Evolutionary conservation across 2,329 filamentous ascomycete species (phyloP).

Genomic region (Colletotrichum spinosum): DNA sequence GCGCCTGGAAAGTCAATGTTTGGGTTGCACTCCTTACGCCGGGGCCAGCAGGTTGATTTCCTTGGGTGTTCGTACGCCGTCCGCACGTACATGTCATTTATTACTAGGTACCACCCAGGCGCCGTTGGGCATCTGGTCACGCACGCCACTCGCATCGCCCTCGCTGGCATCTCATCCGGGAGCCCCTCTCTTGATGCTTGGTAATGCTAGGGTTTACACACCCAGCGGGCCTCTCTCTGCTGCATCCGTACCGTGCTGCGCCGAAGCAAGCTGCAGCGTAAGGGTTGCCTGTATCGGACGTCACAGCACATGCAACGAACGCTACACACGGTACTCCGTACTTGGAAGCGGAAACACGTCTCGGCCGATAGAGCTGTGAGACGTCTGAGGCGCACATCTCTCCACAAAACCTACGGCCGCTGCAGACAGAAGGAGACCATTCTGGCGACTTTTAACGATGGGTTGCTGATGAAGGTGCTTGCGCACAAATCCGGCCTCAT

Average conservation of each 20-base stretch:
- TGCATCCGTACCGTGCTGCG: slow-evolving; percentile 6
- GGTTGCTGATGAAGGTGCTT: too few species aligned
- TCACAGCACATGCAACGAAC: slow-evolving; percentile 27
- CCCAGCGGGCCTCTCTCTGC: slow-evolving; percentile 15
- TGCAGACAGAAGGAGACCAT: slow-evolving; percentile 3
- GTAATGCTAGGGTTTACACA: slow-evolving; percentile 19
- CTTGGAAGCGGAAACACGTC: slow-evolving; percentile 26
- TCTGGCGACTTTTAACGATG: too few species aligned
- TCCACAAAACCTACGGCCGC: slow-evolving; percentile 32
- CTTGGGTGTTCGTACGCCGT: slow-evolving; percentile 24
- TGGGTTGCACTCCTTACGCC: slow-evolving; percentile 22
- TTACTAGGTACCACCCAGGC: neutral
- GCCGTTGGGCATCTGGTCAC: slow-evolving; percentile 20
- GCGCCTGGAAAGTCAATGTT: slow-evolving; percentile 18
- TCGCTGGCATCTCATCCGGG: slow-evolving; percentile 22
- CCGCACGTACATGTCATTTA: too few species aligned
- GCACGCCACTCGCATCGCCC: neutral
- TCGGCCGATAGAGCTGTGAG: slow-evolving; percentile 36
- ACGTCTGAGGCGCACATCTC: slow-evolving; percentile 26
- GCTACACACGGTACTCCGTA: slow-evolving; percentile 13
- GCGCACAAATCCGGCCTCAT: too few species aligned
- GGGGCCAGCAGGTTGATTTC: slow-evolving; percentile 11
- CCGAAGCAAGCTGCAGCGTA: slow-evolving; percentile 30
- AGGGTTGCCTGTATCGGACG: slow-evolving; percentile 34
- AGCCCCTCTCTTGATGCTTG: slow-evolving; percentile 2